Conservation (phyloP, 2,329 filamentous ascomycete species). For the Davidsoniella australis region DNA sequence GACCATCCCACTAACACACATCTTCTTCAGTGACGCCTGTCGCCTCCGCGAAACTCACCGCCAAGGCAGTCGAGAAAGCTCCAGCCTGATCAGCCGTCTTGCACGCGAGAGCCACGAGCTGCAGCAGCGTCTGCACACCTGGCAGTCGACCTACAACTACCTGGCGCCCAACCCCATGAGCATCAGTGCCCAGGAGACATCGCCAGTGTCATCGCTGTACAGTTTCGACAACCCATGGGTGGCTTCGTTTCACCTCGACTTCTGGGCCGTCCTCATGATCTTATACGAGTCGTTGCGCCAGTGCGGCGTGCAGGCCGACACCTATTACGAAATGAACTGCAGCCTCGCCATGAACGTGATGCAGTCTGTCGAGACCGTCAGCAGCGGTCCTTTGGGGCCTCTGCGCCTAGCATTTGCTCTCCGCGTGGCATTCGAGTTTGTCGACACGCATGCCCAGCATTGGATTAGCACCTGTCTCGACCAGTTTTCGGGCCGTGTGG, state of each 20-base stretch:
- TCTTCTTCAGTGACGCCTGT: conserved; percentile 15
- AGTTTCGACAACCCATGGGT: conserved; percentile 19
- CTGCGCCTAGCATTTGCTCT: conserved; percentile 23
- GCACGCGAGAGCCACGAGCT: conserved; percentile 17
- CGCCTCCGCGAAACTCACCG: conserved; percentile 19
- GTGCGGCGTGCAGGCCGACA: conserved; percentile 16
- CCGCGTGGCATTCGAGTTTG: conserved; percentile 25
- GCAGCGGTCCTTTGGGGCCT: conserved; percentile 23
- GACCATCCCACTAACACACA: neutral
- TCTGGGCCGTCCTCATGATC: conserved; percentile 25
- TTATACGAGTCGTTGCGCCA: conserved; percentile 22
- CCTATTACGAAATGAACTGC: neutral
- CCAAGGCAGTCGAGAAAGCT: conserved; percentile 19
- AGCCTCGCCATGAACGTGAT: conserved; percentile 17
- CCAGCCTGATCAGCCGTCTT: conserved; percentile 15
- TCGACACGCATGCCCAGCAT: conserved; percentile 19
- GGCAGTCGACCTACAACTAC: conserved; percentile 16
- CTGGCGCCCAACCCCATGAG: conserved; percentile 14
- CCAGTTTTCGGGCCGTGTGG: conserved; percentile 20
- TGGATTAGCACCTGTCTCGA: conserved; percentile 21
- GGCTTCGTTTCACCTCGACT: conserved; percentile 21
- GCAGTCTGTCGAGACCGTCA: conserved; percentile 23
- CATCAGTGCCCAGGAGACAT: conserved; percentile 18
- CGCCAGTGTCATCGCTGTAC: conserved; percentile 20
- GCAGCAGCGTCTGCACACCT: conserved; percentile 19